These are phyloP conservation scores for Epichloe aotearoae DNA, from an alignment of 2,329 filamentous ascomycete species.

Conservation along the genomic window DNA sequence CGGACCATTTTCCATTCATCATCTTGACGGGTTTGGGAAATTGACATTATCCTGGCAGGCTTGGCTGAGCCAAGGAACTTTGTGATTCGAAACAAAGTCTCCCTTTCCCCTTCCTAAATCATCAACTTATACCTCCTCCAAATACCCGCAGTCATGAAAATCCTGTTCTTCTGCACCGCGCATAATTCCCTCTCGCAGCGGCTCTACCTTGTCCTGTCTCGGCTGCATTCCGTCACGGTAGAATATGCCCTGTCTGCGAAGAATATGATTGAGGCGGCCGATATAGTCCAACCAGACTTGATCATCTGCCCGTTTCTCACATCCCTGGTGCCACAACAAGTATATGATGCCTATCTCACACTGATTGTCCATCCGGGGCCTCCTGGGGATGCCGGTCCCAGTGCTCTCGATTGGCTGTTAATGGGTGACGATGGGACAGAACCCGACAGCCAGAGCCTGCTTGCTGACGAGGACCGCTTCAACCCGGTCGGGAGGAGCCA, in stretches of 20 bases:
- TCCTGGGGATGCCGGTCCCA: constrained; percentile 27
- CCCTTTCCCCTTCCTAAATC: no score
- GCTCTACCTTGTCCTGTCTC: constrained; percentile 22
- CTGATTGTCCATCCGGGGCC: constrained; percentile 29
- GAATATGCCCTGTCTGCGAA: constrained; percentile 23
- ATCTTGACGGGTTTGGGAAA: no score
- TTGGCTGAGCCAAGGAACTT: no score
- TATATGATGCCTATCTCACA: constrained; percentile 24
- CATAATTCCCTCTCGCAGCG: constrained; percentile 30
- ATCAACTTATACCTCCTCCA: background rate
- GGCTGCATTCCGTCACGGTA: constrained; percentile 23
- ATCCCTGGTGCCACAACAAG: constrained; percentile 20
- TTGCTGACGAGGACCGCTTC: constrained; percentile 14
- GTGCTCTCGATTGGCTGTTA: constrained; percentile 27
- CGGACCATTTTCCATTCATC: no score
- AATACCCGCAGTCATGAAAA: constrained; percentile 17
- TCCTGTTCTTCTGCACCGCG: constrained; percentile 31
- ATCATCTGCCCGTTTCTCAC: constrained; percentile 30
- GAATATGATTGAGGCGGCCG: constrained; percentile 25
- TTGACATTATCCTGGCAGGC: no score
- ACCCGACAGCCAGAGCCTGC: constrained; percentile 15
- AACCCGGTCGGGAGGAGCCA: constrained; percentile 20
- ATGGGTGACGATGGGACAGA: constrained; percentile 28
- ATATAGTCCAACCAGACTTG: constrained; percentile 22
- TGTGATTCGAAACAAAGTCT: no score